phyloP scores from a whole-genome alignment of 2,329 filamentous ascomycete species.

The Zymoseptoria brevis region DNA sequence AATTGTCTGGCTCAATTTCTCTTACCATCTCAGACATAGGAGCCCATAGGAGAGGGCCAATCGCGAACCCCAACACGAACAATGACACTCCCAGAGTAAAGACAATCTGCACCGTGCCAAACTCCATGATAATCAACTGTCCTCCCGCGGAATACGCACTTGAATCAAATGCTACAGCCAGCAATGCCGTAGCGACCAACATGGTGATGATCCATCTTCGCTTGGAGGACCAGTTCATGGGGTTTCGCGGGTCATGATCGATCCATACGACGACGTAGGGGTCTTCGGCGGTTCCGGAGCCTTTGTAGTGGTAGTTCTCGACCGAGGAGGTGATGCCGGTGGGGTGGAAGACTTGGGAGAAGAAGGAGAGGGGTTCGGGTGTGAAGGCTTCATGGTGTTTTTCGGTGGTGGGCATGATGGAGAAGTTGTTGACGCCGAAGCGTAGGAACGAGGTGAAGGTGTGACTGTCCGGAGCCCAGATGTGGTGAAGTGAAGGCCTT shows the following conservation, averaged over 20 bases:
- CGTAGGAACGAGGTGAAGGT: neutral
- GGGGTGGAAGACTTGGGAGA: slow-evolving; percentile 28
- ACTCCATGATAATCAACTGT: slow-evolving; percentile 46
- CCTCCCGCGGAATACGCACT: slow-evolving; percentile 58
- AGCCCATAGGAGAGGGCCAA: slow-evolving; percentile 43
- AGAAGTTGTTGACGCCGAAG: neutral
- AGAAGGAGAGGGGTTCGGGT: neutral
- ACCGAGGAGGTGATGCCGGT: slow-evolving; percentile 30
- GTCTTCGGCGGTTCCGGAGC: slow-evolving; percentile 54
- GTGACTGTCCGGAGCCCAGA: neutral
- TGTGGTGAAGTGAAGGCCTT: neutral
- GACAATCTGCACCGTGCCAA: slow-evolving; percentile 45
- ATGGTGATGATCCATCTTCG: slow-evolving; percentile 61
- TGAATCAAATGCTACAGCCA: slow-evolving; percentile 62
- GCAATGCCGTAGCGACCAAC: slow-evolving; percentile 56
- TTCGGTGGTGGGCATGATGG: neutral
- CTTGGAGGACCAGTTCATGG: slow-evolving; percentile 48
- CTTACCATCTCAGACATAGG: slow-evolving; percentile 49
- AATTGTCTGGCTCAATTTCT: neutral
- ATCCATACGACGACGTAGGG: slow-evolving; percentile 63
- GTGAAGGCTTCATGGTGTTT: neutral
- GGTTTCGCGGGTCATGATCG: slow-evolving; percentile 58
- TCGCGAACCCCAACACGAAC: slow-evolving; percentile 55
- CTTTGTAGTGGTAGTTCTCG: slow-evolving; percentile 27
- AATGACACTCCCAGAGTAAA: slow-evolving; percentile 56